These are phyloP conservation scores for Malus sieversii DNA, from an alignment of 306 rosid genomes.

Conservation along the genomic window DNA sequence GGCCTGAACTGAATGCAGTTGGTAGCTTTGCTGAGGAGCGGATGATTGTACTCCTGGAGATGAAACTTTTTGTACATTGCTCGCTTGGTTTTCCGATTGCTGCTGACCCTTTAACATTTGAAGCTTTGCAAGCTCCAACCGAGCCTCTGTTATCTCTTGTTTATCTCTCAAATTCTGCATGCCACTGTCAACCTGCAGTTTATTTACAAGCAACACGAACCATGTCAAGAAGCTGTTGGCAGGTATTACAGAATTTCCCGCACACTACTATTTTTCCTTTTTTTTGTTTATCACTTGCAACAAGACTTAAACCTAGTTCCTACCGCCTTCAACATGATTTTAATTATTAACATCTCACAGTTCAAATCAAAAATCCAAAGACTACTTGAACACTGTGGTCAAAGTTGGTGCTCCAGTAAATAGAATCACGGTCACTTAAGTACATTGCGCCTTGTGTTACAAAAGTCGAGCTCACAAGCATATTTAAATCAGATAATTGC, in stretches of 20 bases:
- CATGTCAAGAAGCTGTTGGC: background rate
- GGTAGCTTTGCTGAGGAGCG: conserved; percentile 15
- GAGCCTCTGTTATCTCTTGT: conserved; percentile 30
- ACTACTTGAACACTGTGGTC: background rate
- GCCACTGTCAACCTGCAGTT: conserved; percentile 27
- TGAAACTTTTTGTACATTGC: conserved; percentile 1
- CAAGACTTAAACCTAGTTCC: background rate
- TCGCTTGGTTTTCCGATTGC: conserved; percentile 10
- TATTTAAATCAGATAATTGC: background rate
- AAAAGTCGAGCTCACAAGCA: background rate
- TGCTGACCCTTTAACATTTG: conserved; percentile 13
- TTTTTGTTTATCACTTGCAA: background rate
- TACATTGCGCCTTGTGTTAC: background rate
- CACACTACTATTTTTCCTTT: background rate
- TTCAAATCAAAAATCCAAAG: background rate
- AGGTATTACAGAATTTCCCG: background rate
- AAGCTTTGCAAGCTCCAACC: conserved; percentile 24
- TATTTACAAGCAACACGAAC: background rate
- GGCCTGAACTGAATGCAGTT: conserved; percentile 10
- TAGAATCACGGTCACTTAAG: background rate
- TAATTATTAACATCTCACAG: background rate
- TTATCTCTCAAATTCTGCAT: conserved; percentile 32
- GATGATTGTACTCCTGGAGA: conserved; percentile 4
- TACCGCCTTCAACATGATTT: background rate
- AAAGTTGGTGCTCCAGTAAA: background rate